Evolutionary conservation across 2,329 filamentous ascomycete genomes (phyloP), one percentile per base, ranked within the genome.

Genomic region (Diaporthe sp.): DNA sequence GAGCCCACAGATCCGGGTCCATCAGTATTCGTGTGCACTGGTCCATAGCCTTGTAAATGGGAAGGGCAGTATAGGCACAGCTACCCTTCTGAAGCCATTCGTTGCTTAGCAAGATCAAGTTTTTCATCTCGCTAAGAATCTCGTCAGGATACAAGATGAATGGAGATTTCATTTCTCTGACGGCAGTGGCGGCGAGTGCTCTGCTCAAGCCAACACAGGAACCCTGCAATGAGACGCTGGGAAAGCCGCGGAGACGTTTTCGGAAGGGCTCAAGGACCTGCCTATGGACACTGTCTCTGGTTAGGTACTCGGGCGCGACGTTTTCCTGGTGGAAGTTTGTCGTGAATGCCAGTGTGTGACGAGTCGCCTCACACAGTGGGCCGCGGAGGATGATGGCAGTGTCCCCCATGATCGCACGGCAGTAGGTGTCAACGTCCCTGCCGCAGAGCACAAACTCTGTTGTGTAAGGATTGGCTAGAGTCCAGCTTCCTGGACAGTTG

Each of bases 381-480:
- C 5, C 2, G 4, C 22, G 28, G 2, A 71, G 2, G 4, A 6
- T 5, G 8, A 42, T 9, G 34, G 34, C 31, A 15, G 17, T 31
- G 10, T 71, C 34, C 20, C 67, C 67, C 67, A 71, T 71, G 49
- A 71, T 39, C 4, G n/a, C 49, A 44, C 67, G 49, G 4, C 67
- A 71, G 37, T 57, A 71, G 12, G 8, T 20, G 4, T 44, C 34
- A 12, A 71, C 25, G 12, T 71, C 67, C 7, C 67, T 71, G 1
- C 31, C 67, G n/a, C 47, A 71, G 17, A 71, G 34, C 1, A 71
- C 34, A 20, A 57, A 71, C 22, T 31, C 49, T 3, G 4, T 12
- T 7, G 13, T 9, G 4, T 4, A 8, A 12, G 17, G 3, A 28
- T 17, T 1, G 8, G 0, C 7, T 34, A 34, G 34, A 34, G 34